Evolutionary conservation across 2,329 filamentous ascomycete genomes (phyloP), one percentile per base, ranked within the genome.

Genomic region (Colletotrichum costaricense): DNA sequence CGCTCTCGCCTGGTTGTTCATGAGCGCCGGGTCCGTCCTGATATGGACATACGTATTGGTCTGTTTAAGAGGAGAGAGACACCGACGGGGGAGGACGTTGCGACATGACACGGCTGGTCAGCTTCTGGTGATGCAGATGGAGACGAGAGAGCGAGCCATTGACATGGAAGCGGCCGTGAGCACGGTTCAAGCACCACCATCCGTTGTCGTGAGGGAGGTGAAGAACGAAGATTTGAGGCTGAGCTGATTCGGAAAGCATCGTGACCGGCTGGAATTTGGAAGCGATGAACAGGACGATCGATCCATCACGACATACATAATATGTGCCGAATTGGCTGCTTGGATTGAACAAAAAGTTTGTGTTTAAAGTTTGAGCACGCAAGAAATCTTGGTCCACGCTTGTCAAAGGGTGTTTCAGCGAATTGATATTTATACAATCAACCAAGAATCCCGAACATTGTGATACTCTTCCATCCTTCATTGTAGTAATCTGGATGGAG

Each of bases 1-100:
- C 7, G 38, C 30, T 33, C 38, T 59, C 11, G 24, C 30, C 6
- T 69, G 66, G 66, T 58, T 59, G 70, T 8, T 69, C 9, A 14
- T 69, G 14, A 69, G 59, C 11, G 3, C 58, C 3, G 7, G 30
- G 19, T 58, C 59, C 6, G 14, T 72, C 3, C 28, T 35, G 6
- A n/a, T 64, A 0, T 72, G 59, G 58, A 46, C 42, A 1, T 42
- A 30, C 19, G 65, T 38, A 3, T 22, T 72, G 16, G 24, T 63
- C 24, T 26, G 5, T 4, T 14, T 63, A 2, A 16, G 19, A 12
- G 30, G 14, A 2, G 35, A 9, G 14, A 30, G 30, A 14, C 19
- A 7, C n/a, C 7, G 11, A 4, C 14, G 16, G 4, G n/a, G 12
- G 30, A 19, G 4, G 2, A 6, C n/a, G 38, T 9, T 28, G 9